These are phyloP conservation scores for Amaranthus tricolor DNA, from an alignment of 179 eudicot genomes.

Conservation along the genomic window DNA sequence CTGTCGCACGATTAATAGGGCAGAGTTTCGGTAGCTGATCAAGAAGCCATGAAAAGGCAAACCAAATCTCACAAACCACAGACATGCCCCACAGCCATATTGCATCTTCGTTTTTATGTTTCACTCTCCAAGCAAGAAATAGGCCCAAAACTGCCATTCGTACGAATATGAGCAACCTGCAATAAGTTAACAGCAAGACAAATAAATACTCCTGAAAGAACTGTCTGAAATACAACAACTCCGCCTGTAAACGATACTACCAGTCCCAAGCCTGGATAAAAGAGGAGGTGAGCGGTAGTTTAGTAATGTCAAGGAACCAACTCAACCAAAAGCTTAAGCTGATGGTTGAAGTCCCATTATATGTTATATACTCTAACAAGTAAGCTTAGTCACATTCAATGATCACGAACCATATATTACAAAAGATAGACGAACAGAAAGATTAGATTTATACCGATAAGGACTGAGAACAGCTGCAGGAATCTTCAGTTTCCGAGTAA, in stretches of 20 bases:
- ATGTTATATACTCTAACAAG: too few species aligned
- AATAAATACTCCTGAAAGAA: slow-evolving; percentile 11
- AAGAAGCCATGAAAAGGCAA: slow-evolving; percentile 92
- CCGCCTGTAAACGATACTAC: not conserved
- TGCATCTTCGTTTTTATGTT: slow-evolving; percentile 75
- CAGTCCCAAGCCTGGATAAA: too few species aligned
- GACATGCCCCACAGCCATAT: slow-evolving; percentile 96
- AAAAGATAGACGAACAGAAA: not conserved
- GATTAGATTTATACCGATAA: slow-evolving; percentile 48
- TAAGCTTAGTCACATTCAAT: too few species aligned
- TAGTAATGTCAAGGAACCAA: too few species aligned
- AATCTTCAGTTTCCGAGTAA: slow-evolving; percentile 77
- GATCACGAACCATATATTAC: not conserved
- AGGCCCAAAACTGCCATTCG: slow-evolving; percentile 70
- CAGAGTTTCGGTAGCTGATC: slow-evolving; percentile 84
- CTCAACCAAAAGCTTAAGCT: too few species aligned
- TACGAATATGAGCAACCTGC: slow-evolving; percentile 65
- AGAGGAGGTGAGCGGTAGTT: too few species aligned
- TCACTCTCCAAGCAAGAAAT: slow-evolving; percentile 74
- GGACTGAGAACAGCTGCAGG: slow-evolving; percentile 87
- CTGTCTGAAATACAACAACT: not conserved
- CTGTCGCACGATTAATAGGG: slow-evolving; percentile 86
- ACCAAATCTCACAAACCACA: slow-evolving; percentile 88
- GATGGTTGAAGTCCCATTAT: too few species aligned
- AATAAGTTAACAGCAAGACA: slow-evolving; percentile 4